Conservation (phyloP, 2,329 filamentous ascomycete genomes). For the Ceratocystiopsis brevicomis region DNA sequence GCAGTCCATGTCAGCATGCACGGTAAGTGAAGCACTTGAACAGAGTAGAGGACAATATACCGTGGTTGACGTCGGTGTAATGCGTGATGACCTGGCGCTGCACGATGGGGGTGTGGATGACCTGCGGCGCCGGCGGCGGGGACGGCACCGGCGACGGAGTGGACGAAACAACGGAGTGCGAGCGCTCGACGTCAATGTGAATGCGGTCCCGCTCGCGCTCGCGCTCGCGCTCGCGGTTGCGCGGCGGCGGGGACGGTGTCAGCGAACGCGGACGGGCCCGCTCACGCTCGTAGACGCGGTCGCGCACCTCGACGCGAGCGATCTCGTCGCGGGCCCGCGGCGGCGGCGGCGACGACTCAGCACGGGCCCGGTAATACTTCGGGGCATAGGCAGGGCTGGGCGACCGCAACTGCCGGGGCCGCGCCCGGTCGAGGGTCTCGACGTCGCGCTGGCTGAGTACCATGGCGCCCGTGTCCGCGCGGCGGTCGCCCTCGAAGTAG, state of each 20-base stretch:
- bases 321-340: constrained; percentile 13
- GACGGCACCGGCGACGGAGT: constrained; percentile 31
- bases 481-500: constrained; percentile 31
- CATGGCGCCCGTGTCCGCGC: constrained; percentile 27
- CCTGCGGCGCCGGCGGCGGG: constrained; percentile 28
- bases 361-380: constrained; percentile 26
- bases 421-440: constrained; percentile 30
- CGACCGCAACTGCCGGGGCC: constrained; percentile 21
- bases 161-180: constrained; percentile 25
- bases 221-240: too few relatives aligned
- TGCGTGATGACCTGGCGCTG: constrained; percentile 81
- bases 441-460: constrained; percentile 36
- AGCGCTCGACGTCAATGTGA: constrained; percentile 28
- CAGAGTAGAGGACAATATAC: constrained; percentile 25
- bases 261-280: constrained; percentile 23
- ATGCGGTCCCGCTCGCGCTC: constrained; percentile 25
- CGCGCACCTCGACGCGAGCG: constrained; percentile 14
- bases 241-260: constrained; percentile 16
- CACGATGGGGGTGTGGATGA: constrained; percentile 60
- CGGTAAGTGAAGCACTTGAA: not conserved
- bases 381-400: constrained; percentile 21
- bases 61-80: constrained; percentile 74
- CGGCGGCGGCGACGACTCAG: constrained; percentile 20
- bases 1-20: not conserved
- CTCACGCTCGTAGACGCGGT: constrained; percentile 16